A percentile compares a stretch with the other conserved stretches of the same genome.
phyloP scores from a whole-genome alignment of 441 rosid genomes.

The Gossypium gossypioides region DNA sequence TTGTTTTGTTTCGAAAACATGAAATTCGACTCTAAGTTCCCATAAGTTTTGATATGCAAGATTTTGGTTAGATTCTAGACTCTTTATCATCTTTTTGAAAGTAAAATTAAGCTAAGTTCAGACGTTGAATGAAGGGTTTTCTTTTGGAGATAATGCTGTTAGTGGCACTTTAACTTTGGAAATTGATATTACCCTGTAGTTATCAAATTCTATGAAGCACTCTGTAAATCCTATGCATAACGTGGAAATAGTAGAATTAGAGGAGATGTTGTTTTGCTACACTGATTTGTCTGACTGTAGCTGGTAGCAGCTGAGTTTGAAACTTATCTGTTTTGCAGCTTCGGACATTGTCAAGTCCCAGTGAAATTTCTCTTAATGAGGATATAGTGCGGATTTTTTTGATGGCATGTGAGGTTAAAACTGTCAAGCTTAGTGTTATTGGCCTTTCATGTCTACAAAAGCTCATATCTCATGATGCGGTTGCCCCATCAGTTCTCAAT shows the following conservation, averaged over 20 bases:
- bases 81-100: neutral
- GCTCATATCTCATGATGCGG: constrained; percentile 92
- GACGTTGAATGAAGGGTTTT: neutral
- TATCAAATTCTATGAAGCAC: neutral
- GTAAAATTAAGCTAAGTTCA: neutral
- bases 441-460: constrained; percentile 92
- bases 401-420: constrained; percentile 87
- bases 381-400: constrained; percentile 81
- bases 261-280: neutral
- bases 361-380: constrained; percentile 73
- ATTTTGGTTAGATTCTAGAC: neutral
- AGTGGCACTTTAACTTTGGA: neutral
- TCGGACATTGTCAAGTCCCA: constrained; percentile 69
- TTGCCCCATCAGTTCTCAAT: constrained; percentile 64
- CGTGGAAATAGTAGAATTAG: neutral
- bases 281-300: neutral
- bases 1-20: neutral
- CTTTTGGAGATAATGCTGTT: neutral
- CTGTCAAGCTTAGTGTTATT: constrained; percentile 75
- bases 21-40: neutral
- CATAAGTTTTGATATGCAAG: neutral
- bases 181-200: neutral
- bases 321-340: constrained; percentile 42
- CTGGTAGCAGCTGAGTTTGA: neutral
- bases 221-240: neutral